phyloP scores from a whole-genome alignment of 2,329 filamentous ascomycete species.

The Apiospora arundinis region DNA sequence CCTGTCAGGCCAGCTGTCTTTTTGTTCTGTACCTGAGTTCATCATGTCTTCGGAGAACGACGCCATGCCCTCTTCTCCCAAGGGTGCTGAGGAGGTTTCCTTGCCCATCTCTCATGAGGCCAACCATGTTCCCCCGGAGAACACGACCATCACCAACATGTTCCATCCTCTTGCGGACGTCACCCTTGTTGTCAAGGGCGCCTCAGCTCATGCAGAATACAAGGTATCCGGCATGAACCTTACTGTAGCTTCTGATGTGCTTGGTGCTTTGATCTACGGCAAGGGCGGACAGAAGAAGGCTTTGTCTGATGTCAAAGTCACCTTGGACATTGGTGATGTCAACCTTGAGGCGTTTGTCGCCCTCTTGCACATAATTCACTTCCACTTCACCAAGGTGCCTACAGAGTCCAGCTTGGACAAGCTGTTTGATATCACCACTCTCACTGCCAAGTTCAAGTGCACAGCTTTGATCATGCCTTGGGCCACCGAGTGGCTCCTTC shows the following conservation, averaged over 20 bases:
- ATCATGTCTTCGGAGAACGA: not conserved
- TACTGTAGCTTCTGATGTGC: slow-evolving; percentile 29
- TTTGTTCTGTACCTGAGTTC: not conserved
- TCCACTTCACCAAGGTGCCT: not conserved
- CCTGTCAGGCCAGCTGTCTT: not conserved
- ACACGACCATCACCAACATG: not conserved
- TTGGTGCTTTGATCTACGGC: slow-evolving; percentile 13
- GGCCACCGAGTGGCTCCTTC: not conserved
- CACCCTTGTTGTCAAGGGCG: not conserved
- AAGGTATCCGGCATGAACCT: slow-evolving; percentile 7
- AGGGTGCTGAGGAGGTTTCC: not conserved
- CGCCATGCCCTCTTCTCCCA: not conserved
- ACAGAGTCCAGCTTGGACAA: not conserved
- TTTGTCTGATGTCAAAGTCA: slow-evolving; percentile 5
- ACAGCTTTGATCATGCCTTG: not conserved
- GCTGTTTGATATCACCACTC: not conserved
- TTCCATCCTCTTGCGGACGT: not conserved
- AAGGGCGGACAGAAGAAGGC: slow-evolving; percentile 23
- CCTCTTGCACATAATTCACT: not conserved
- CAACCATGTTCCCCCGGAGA: too few relatives aligned
- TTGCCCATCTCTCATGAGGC: not conserved
- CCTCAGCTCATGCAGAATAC: slow-evolving; percentile 27
- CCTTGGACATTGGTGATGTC: not conserved
- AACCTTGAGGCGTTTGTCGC: not conserved
- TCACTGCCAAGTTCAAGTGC: not conserved